phyloP scores from a whole-genome alignment of 2,329 filamentous ascomycete genomes.

The Pyricularia pennisetigena region DNA sequence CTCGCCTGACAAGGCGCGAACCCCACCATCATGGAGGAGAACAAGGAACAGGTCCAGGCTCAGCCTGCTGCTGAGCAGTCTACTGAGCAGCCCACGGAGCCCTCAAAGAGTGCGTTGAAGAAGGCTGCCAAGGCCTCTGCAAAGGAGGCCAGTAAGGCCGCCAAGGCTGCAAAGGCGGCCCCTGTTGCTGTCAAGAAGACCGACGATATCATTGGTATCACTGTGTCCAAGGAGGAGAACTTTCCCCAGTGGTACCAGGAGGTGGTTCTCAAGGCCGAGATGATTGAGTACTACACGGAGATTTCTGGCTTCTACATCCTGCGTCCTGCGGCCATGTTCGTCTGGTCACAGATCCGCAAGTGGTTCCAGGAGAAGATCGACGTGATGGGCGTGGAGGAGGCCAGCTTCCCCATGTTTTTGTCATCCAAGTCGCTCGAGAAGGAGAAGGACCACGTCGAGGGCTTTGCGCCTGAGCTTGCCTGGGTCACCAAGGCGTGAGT shows the following conservation, averaged over 20 bases:
- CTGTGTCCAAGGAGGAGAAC: constrained; percentile 73
- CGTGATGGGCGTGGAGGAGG: constrained; percentile 85
- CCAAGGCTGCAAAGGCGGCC: constrained; percentile 49
- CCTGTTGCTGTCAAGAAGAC: constrained; percentile 47
- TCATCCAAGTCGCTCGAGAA: constrained; percentile 77
- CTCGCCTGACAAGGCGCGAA: background rate
- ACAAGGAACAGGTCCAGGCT: constrained; percentile 1
- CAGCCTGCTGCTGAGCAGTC: background rate
- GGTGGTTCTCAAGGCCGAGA: constrained; percentile 90
- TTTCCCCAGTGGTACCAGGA: constrained; percentile 97
- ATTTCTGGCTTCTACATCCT: constrained; percentile 97
- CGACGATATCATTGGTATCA: constrained; percentile 76
- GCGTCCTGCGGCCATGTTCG: constrained; percentile 54
- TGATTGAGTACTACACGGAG: constrained; percentile 92
- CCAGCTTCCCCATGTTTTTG: constrained; percentile 94
- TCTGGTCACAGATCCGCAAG: constrained; percentile 56
- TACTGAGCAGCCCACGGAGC: constrained; percentile 21
- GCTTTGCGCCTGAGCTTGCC: constrained; percentile 89
- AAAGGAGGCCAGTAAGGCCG: constrained; percentile 50
- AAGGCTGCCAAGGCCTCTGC: constrained; percentile 57
- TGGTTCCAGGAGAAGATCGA: constrained; percentile 72
- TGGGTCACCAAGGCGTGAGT: constrained; percentile 78
- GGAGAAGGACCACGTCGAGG: constrained; percentile 96
- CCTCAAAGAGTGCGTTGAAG: constrained; percentile 55
- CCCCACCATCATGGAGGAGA: constrained; percentile 3